Percentiles rank a stretch among this genome's conserved stretches.
Evolutionary conservation across 148 eudicot genomes (phyloP).

Genomic region (Fallopia convolvulus): DNA sequence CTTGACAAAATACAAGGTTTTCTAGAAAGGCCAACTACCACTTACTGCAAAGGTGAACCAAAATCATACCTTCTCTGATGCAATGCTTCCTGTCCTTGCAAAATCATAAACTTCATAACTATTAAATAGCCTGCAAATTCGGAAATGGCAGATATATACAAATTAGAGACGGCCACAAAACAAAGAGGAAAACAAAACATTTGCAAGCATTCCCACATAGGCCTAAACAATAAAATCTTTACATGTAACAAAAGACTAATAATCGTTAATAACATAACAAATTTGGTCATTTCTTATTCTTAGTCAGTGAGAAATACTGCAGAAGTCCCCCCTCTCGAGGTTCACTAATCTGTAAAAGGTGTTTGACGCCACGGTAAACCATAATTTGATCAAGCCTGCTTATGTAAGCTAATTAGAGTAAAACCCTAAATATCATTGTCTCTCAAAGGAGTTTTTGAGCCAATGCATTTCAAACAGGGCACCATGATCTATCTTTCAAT

Average conservation of each 20-base stretch:
- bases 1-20: background rate
- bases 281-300: background rate
- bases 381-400: background rate
- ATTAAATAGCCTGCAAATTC: conserved; percentile 48
- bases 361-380: background rate
- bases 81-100: conserved; percentile 77
- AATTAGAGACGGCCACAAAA: background rate
- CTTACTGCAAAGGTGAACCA: background rate
- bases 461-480: background rate
- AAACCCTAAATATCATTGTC: background rate
- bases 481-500: background rate
- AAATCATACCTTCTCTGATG: conserved; percentile 53
- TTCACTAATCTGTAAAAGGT: background rate
- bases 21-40: background rate
- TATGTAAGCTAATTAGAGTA: background rate
- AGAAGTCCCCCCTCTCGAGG: background rate
- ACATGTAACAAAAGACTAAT: background rate
- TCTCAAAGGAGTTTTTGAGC: background rate
- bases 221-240: background rate
- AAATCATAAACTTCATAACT: conserved; percentile 75
- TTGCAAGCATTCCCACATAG: background rate
- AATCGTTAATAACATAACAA: background rate
- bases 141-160: background rate
- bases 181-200: background rate
- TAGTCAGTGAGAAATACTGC: background rate